These are phyloP conservation scores for Tulasnella sp. DNA, from an alignment of 768 basidiomycete genomes.

Conservation along the genomic window DNA sequence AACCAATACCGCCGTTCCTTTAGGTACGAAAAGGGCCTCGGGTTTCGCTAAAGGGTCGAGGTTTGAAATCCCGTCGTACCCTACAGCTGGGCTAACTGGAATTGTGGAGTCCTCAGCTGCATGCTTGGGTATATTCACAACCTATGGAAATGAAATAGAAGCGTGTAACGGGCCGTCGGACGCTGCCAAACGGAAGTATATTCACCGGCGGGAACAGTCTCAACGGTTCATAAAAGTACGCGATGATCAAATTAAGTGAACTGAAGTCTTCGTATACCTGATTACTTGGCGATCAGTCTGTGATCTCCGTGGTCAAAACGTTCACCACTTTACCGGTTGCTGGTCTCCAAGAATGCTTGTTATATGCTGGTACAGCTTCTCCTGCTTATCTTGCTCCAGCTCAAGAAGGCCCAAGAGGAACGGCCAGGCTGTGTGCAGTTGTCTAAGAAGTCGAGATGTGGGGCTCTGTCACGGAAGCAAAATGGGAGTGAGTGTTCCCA, in stretches of 20 bases:
- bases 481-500: too few species aligned
- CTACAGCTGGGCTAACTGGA: neutral
- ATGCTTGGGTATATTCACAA: neutral
- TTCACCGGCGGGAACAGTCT: conserved; percentile 15
- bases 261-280: conserved; percentile 20
- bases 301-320: neutral
- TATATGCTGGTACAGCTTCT: conserved; percentile 14
- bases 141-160: neutral
- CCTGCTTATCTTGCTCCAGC: conserved; percentile 15
- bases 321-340: neutral
- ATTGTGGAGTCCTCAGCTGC: neutral
- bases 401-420: conserved; percentile 20
- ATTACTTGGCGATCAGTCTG: neutral
- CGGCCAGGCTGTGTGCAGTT: conserved; percentile 8
- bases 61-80: neutral
- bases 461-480: neutral
- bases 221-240: conserved; percentile 1
- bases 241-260: neutral
- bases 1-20: neutral
- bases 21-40: conserved; percentile 4
- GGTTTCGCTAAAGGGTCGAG: neutral
- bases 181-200: too few species aligned
- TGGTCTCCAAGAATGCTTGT: neutral
- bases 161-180: too few species aligned
- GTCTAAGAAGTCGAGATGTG: neutral